Base-by-base conservation (phyloP, 768 basidiomycete genomes). In the Leucocoprinus leucothites region DNA sequence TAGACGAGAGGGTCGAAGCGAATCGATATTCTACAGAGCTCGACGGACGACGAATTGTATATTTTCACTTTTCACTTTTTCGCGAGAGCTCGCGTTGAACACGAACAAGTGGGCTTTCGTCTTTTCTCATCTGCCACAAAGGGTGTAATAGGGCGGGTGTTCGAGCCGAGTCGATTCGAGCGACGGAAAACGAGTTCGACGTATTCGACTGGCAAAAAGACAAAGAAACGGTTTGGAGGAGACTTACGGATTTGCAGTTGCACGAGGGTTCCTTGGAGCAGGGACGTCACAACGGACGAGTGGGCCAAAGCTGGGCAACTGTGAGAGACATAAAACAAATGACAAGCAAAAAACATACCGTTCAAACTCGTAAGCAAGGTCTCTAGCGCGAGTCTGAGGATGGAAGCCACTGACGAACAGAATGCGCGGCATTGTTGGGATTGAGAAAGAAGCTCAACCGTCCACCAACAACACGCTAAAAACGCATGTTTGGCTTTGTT, bases 221-320 rank as follows among this genome's bases (percentile, higher is more conserved):
- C 57, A 55, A 52, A 64, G 11, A 60, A 55, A 57, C 41, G 46
- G 28, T 48, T 40, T 47, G 53, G 48, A 61, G 62, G 54, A 53
- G 58, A 92, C 91, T 90, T 78, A 93, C 91, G 91, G 89, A 64
- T 89, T 89, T 40, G 86, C 79, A 54, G 77, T 80, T 16, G 87
- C 82, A 59, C 86, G 78, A 0, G 86, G 84, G 71, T 89, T 89
- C 60, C 90, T 84, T 1, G 91, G 89, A 1, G 91, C 92, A 16
- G 91, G 91, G 14, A 94, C 90, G 66, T 94, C 92, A 72, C 92
- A 94, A 57, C 91, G 88, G 58, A 93, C 81, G 25, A 94, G 78
- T 53, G 86, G 87, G 16, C 91, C 91, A 61, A 78, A 94, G 53
- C 91, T 93, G 65, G 13, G 21, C 9, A 35, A 38, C 19, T n/a